Percentiles rank a stretch among this genome's conserved stretches.
These are phyloP conservation scores for Aspergillaceae sp. DNA, from an alignment of 2,329 filamentous ascomycete species.

Conservation along the genomic window DNA sequence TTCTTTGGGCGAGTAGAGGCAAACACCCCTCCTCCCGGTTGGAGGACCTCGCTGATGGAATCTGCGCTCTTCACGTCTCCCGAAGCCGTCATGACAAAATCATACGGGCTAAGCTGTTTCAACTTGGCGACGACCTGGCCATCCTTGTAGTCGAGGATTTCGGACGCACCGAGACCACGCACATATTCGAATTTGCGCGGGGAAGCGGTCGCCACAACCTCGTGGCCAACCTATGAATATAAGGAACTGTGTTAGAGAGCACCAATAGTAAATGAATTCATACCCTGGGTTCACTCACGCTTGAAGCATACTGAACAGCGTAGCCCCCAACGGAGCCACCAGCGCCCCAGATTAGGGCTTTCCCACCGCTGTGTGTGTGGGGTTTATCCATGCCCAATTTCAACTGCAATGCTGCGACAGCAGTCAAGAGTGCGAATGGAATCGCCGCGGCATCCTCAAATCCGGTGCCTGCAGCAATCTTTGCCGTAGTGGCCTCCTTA, in stretches of 20 bases:
- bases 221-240: slow-evolving; percentile 26
- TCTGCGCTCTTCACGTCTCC: no score
- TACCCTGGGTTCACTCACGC: no score
- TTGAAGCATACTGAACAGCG: slow-evolving; percentile 34
- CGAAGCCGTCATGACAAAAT: no score
- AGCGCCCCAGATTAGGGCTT: slow-evolving; percentile 44
- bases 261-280: no score
- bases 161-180: slow-evolving; percentile 35
- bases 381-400: slow-evolving; percentile 10
- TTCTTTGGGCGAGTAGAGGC: no score
- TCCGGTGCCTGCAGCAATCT: slow-evolving; percentile 19
- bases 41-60: no score
- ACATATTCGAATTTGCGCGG: slow-evolving; percentile 36
- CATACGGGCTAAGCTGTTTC: no score
- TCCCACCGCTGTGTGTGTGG: background rate
- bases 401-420: slow-evolving; percentile 17
- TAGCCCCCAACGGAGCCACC: slow-evolving; percentile 38
- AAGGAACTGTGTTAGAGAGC: no score
- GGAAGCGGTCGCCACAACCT: slow-evolving; percentile 31
- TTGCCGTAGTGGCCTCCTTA: slow-evolving; percentile 8
- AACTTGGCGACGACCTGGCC: no score
- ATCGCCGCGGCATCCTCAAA: slow-evolving; percentile 25
- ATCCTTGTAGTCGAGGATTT: slow-evolving; percentile 36
- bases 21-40: no score
- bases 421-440: slow-evolving; percentile 25